Evolutionary conservation across 2,329 filamentous ascomycete genomes (phyloP).

Genomic region (Madurella fahalii): DNA sequence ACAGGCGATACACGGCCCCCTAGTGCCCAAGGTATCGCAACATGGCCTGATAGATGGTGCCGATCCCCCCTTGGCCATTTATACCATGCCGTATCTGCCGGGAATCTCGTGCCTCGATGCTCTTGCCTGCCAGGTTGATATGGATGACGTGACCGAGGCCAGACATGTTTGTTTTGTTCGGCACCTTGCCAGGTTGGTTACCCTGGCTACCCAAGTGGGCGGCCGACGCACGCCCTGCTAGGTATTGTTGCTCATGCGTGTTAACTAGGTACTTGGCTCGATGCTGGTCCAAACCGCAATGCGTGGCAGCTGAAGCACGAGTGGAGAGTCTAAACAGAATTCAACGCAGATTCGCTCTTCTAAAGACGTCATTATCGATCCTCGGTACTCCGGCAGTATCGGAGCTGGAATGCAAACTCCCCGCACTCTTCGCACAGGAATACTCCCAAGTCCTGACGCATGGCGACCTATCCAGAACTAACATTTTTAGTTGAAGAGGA

Average conservation of each 20-base stretch:
- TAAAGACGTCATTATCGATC: not conserved
- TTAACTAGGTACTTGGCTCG: not conserved
- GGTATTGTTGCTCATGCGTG: not conserved
- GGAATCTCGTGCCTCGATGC: not conserved
- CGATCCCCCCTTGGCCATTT: not conserved
- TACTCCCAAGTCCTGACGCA: constrained; percentile 28
- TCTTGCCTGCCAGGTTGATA: not conserved
- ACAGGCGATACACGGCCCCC: not conserved
- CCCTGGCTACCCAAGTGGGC: not conserved
- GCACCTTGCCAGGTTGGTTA: constrained; percentile 2
- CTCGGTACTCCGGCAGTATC: not conserved
- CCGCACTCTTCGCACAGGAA: constrained; percentile 14
- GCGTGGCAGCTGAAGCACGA: not conserved
- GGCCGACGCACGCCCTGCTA: not conserved
- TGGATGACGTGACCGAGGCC: not conserved
- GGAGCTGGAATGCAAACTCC: constrained; percentile 7
- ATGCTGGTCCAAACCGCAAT: not conserved
- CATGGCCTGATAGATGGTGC: not conserved
- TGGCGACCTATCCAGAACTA: constrained; percentile 30
- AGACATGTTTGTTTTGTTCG: not conserved
- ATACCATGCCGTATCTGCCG: not conserved
- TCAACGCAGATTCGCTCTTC: not conserved
- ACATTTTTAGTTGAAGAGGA: constrained; percentile 28
- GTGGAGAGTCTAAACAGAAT: not conserved
- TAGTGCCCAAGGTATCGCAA: not conserved